Evolutionary conservation across 306 rosid species (phyloP), one percentile per base, ranked within the genome.

Genomic region (Inga leiocalycina): DNA sequence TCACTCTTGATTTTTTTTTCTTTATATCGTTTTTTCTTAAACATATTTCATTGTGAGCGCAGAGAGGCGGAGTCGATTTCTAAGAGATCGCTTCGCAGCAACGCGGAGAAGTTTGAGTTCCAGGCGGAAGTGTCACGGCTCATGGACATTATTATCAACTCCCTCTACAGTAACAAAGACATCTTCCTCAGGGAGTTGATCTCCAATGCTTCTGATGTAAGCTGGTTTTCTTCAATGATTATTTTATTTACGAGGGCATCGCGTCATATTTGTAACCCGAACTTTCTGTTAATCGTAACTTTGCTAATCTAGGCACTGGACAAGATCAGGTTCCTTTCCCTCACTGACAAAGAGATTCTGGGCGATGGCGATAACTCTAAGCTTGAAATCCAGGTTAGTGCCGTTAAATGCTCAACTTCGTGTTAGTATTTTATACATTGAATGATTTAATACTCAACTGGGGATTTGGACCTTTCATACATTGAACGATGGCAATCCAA

Each of bases 61-160:
- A 93, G 99, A 84, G 99, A 97, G 78, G 76, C 97, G 82, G 98
- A 97, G 83, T 97, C 99, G 67, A 97, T 97, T 81, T 97, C 99
- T 2, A 92, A 86, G 91, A 90, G 87, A 90, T 93, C 97, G 61
- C 89, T 91, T 37, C 98, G 97, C 19, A 91, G 79, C 78, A 90
- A 68, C 76, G 98, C 93, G 77, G 93, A 97, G 93, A 91, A 92
- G 86, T 97, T 91, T 85, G 95, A 94, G 91, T 97, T 97, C 85
- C 98, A 94, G 90, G 99, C 99, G 0, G 99, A 97, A 92, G 99
- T 97, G 64, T 94, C 99, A 24, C 88, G 99, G 85, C 97, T 97
- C 51, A 97, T 97, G 99, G 99, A 97, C 87, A 97, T 97, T 82
- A 87, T 97, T 77, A 97, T 97, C 85, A 93, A 97, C 84, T 97